Base-by-base conservation (phyloP, 768 basidiomycete species). In the Tricholoma saponaceum region DNA sequence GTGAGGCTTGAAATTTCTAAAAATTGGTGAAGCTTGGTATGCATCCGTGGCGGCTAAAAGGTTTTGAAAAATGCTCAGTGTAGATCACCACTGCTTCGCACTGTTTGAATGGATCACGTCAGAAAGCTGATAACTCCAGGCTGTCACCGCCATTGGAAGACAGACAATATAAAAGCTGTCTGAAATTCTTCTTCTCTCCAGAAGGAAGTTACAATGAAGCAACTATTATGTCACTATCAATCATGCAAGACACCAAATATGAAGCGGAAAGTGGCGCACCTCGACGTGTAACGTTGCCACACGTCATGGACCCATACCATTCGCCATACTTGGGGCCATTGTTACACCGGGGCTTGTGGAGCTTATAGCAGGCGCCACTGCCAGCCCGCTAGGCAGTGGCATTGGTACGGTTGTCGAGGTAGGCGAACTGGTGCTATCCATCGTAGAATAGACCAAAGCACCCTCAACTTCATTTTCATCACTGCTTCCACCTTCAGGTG, bases 391-490 rank as follows among this genome's bases (percentile, higher is more conserved):
- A 14, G 5, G 26, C 4, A 23, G n/a, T 52, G 23, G 25, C 5
- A 58, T 35, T 12, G 25, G 10, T 7, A 51, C 51, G 13, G 51
- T 60, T 44, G 47, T 60, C 55, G 58, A 60, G 25, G 47, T 58
- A 2, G 67, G 63, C 20, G 71, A 65, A 16, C 63, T 63, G 2
- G 60, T 54, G 20, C 12, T 12, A 25, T 62, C 64, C 64, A 65
- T 65, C 18, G 59, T 58, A 32, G 63, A 61, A 58, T 70, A 63
- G 35, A 73, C 66, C 20, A 75, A 62, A 2, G 26, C 28, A 7
- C 69, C 72, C 61, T 76, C 71, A 51, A 62, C 67, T 55, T 67
- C 69, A 9, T 68, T 67, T 20, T 68, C 67, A 46, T 63, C 68
- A 47, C 57, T 62, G 35, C 60, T 58, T 55, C 54, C 60, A 50